Evolutionary conservation across 352 stramenopile genomes (phyloP).

Genomic region (Hyaloperonospora brassicae): DNA sequence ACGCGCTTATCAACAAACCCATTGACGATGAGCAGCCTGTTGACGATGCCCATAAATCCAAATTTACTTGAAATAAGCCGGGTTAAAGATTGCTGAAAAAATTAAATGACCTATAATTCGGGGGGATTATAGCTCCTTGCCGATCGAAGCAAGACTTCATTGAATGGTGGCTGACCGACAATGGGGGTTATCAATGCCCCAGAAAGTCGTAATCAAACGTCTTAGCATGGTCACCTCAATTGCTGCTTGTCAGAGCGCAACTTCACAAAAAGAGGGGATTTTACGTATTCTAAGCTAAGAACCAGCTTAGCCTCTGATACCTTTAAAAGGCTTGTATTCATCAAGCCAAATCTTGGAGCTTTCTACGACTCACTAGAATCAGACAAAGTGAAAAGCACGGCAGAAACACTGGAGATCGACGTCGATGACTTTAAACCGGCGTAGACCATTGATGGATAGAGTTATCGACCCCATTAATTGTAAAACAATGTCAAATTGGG

Average conservation of each 20-base stretch:
- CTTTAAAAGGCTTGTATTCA: neutral
- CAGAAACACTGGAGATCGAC: neutral
- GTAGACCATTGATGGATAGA: no score
- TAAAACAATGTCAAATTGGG: no score
- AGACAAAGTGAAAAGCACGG: neutral
- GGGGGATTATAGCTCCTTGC: neutral
- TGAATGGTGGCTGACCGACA: neutral
- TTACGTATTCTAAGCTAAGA: no score
- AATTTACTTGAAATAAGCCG: no score
- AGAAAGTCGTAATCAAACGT: neutral
- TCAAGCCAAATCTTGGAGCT: no score
- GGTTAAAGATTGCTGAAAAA: neutral
- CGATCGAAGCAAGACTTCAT: neutral
- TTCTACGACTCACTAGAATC: neutral
- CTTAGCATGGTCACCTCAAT: neutral
- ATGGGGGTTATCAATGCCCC: no score
- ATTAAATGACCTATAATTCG: neutral
- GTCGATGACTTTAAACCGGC: neutral
- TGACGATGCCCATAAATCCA: neutral
- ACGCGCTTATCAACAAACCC: no score
- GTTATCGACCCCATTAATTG: no score
- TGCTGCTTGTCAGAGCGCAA: no score
- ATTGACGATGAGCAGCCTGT: neutral
- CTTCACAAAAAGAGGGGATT: no score
- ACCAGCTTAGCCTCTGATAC: neutral